Conservation (phyloP, 257 asterid species). For the Solanum tarijense region DNA sequence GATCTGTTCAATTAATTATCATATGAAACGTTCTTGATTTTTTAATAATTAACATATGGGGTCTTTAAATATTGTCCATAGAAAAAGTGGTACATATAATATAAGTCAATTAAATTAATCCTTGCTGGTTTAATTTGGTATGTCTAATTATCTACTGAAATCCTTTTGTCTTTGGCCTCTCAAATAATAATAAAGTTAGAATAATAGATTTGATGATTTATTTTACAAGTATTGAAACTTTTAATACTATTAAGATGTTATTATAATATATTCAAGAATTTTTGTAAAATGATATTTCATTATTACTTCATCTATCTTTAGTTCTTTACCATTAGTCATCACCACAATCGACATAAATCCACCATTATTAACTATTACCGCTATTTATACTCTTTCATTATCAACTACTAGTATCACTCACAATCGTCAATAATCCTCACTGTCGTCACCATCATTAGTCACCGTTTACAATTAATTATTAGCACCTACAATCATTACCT, state of each 20-base stretch:
- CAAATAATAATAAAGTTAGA: not conserved
- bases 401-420: not conserved
- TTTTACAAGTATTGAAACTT: not conserved
- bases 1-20: not conserved
- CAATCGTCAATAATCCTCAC: not conserved
- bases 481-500: not conserved
- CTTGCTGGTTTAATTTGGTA: not conserved
- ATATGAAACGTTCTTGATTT: not conserved
- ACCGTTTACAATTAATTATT: not conserved
- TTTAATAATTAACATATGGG: not conserved
- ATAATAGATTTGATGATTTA: not conserved
- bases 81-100: not conserved
- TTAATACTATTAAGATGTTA: no score
- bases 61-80: not conserved
- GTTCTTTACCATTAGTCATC: not conserved
- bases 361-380: not conserved
- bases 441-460: not conserved
- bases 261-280: not conserved
- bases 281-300: not conserved
- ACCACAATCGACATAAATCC: not conserved
- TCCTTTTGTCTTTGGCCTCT: not conserved
- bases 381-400: not conserved
- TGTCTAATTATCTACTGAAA: not conserved
- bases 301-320: not conserved
- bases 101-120: not conserved